phyloP scores from a whole-genome alignment of 805 yeast genomes.

The Barnettozyma siamensis region DNA sequence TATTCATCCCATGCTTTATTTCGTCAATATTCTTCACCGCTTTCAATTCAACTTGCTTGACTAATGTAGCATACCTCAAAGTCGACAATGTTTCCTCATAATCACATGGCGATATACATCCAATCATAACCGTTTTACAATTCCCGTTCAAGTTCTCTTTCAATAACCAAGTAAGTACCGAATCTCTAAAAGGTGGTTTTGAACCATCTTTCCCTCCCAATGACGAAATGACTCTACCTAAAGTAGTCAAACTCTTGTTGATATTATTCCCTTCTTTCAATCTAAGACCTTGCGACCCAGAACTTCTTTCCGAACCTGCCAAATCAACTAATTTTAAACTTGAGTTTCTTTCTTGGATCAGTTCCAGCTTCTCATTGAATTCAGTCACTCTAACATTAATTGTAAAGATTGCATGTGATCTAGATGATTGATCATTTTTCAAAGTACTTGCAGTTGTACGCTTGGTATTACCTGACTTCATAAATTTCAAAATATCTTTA shows the following conservation, averaged over 20 bases:
- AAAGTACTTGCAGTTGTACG: conserved; percentile 70
- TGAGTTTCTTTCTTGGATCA: conserved; percentile 47
- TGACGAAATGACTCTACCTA: conserved; percentile 62
- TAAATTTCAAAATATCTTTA: conserved; percentile 40
- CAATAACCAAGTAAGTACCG: conserved; percentile 66
- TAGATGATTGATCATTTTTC: conserved; percentile 66
- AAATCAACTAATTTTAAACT: conserved; percentile 67
- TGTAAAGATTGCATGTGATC: conserved; percentile 79
- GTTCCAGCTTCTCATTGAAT: conserved; percentile 30
- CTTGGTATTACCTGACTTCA: conserved; percentile 45
- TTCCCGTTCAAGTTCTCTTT: conserved; percentile 78
- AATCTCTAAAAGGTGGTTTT: conserved; percentile 47
- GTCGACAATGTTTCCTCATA: conserved; percentile 76
- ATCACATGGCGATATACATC: conserved; percentile 76
- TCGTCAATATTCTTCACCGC: conserved; percentile 44
- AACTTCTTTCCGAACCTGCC: conserved; percentile 77
- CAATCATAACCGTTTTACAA: conserved; percentile 84
- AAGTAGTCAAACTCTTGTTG: conserved; percentile 69
- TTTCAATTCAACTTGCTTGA: conserved; percentile 57
- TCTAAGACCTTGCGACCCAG: conserved; percentile 56
- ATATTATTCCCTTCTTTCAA: conserved; percentile 72
- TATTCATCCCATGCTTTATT: conserved; percentile 10
- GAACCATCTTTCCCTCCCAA: conserved; percentile 37
- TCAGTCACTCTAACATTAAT: conserved; percentile 56
- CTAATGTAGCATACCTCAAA: conserved; percentile 70